Base-by-base conservation (phyloP, 2,329 filamentous ascomycete species). In the Calonectria hawksworthii region DNA sequence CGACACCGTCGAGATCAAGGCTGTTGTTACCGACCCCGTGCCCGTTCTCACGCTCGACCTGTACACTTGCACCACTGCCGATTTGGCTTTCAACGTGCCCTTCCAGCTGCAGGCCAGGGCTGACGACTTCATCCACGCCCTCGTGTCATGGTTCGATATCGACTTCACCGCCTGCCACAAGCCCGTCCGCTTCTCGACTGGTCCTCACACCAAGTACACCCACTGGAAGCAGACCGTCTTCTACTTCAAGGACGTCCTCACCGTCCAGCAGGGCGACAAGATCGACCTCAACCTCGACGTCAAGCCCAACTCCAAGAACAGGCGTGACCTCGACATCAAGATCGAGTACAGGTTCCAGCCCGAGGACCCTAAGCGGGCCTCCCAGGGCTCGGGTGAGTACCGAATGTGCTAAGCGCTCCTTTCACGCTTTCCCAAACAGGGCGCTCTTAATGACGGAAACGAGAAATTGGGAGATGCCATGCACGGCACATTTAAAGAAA, bases 191-290 rank as follows among this genome's bases (percentile, higher is more conserved):
- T 99, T 99, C 91, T 98, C 95, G 69, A 99, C 97, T 23, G 97
- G 97, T 28, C 97, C 97, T 34, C 97, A 99, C 88, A 98, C 96
- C 81, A 99, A 98, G 89, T 99, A 99, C 89, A 99, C 97, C 23
- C 97, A 99, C 91, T 99, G 97, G 97, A 99, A 99, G 89, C 97
- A 99, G 90, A 99, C 97, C 16, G 97, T 99, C 76, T 99, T 99
- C 89, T 99, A 99, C 88, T 90, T 99, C 77, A 92, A 94, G 83
- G 96, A 99, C 80, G 95, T 98, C 41, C 89, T 99, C 78, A 99
- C 96, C 23, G 96, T 98, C 47, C 94, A 98, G 86, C 91, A 95
- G 83, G 95, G 94, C 72, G 97, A 99, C 89, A 90, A 92, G 82
- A 90, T 99, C 74, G 87, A 88, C 74, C 95, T 95, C 82, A 88